Percentiles rank a stretch among this genome's conserved stretches.
These are phyloP conservation scores for Geranomyces michiganensis DNA, from an alignment of 192 early-diverging fungal genomes.

Conservation along the genomic window DNA sequence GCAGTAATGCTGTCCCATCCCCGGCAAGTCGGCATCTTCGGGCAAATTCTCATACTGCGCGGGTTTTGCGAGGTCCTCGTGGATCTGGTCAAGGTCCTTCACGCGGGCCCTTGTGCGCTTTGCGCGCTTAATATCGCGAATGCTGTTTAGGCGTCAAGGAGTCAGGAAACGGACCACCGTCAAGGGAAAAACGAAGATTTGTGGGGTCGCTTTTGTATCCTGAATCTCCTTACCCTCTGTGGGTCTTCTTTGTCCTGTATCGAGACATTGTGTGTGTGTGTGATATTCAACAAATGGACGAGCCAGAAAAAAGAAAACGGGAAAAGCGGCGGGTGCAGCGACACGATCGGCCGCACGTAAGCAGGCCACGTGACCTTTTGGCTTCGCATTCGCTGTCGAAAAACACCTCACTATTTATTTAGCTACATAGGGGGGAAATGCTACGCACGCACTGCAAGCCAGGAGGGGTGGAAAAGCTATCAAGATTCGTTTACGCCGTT, in stretches of 20 bases:
- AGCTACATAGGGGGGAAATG: too few species aligned
- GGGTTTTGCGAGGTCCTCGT: constrained; percentile 79
- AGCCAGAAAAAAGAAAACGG: background rate
- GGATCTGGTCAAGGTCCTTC: constrained; percentile 95
- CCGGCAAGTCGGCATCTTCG: constrained; percentile 84
- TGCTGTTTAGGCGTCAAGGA: constrained; percentile 58
- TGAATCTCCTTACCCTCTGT: constrained; percentile 23
- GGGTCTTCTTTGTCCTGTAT: constrained; percentile 35
- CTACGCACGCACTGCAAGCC: too few species aligned
- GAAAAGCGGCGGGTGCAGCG: background rate
- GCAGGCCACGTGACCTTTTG: too few species aligned
- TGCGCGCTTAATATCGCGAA: constrained; percentile 79
- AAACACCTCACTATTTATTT: too few species aligned
- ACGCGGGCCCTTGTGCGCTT: constrained; percentile 82
- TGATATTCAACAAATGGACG: background rate
- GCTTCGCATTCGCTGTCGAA: too few species aligned
- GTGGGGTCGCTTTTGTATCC: background rate
- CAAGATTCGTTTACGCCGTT: too few species aligned
- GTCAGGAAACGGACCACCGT: constrained; percentile 4
- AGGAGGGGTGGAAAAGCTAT: too few species aligned
- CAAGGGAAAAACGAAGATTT: background rate
- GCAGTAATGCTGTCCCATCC: constrained; percentile 90
- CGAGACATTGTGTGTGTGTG: constrained; percentile 30
- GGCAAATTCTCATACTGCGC: constrained; percentile 62
- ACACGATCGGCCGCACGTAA: too few species aligned